phyloP scores from a whole-genome alignment of 169 alveolate genomes.

The Theileria annulata region DNA sequence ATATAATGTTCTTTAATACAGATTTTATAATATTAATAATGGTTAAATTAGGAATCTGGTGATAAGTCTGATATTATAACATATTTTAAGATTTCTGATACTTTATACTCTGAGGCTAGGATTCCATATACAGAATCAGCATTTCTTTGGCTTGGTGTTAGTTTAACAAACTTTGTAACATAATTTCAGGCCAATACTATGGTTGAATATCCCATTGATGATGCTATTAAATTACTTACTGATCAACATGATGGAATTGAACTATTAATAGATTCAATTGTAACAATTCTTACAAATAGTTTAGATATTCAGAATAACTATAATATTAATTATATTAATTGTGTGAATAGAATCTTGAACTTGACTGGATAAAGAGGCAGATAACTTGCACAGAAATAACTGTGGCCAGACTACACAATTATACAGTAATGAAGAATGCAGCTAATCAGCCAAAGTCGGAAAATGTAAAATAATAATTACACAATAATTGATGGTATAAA shows the following conservation, averaged over 20 bases:
- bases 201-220: conserved; percentile 85
- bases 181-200: conserved; percentile 81
- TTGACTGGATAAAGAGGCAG: conserved; percentile 83
- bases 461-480: not conserved
- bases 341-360: conserved; percentile 71
- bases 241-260: conserved; percentile 63
- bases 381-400: conserved; percentile 85
- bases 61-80: conserved; percentile 32
- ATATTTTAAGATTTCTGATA: conserved; percentile 79
- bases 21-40: not conserved
- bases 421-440: conserved; percentile 75
- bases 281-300: not conserved
- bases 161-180: conserved; percentile 18
- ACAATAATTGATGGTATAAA: not conserved
- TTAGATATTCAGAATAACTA: not conserved
- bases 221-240: conserved; percentile 80
- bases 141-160: conserved; percentile 85
- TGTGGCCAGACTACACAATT: conserved; percentile 87
- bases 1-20: not conserved
- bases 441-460: conserved; percentile 51
- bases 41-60: conserved; percentile 29
- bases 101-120: conserved; percentile 81
- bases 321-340: too few species aligned
- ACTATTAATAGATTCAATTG: conserved; percentile 38
- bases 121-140: conserved; percentile 77